These are phyloP conservation scores for Biscogniauxia marginata DNA, from an alignment of 2,329 filamentous ascomycete species.

Conservation along the genomic window DNA sequence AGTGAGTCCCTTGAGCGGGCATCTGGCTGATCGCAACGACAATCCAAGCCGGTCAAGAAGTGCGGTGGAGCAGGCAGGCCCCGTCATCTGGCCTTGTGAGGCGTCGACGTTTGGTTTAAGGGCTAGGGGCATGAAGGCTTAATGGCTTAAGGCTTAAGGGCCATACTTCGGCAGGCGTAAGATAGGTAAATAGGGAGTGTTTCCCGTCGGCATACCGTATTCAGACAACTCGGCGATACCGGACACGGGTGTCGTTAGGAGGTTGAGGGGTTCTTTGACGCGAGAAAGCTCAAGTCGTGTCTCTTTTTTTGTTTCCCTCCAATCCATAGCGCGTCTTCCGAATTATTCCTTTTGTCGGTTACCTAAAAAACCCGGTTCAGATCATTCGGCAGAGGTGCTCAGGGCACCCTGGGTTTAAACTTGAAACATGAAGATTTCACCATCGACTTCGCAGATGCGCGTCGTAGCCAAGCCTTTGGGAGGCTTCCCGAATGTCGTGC, in stretches of 20 bases:
- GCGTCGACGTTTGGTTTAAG: neutral
- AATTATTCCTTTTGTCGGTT: conserved; percentile 21
- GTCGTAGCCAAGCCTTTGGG: conserved; percentile 24
- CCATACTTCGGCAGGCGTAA: neutral
- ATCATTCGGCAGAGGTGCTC: conserved; percentile 15
- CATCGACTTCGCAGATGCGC: conserved; percentile 19
- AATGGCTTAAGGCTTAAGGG: too few relatives aligned
- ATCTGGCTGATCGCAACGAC: neutral
- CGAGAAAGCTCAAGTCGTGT: too few relatives aligned
- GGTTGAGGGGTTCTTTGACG: neutral
- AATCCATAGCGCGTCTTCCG: conserved; percentile 11
- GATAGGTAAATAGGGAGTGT: neutral
- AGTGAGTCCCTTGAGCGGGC: neutral
- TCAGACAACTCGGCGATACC: neutral
- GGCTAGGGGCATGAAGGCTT: too few relatives aligned
- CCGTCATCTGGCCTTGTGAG: neutral
- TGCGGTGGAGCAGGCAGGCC: neutral
- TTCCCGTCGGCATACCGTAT: neutral
- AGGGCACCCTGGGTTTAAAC: conserved; percentile 22
- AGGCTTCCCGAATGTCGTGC: conserved; percentile 30
- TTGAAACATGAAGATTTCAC: conserved; percentile 27
- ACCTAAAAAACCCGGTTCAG: conserved; percentile 18
- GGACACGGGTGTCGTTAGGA: neutral
- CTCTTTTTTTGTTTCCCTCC: too few relatives aligned
- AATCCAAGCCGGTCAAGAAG: neutral